phyloP scores from a whole-genome alignment of 2,329 filamentous ascomycete species.

The Aspergillus neoniger region DNA sequence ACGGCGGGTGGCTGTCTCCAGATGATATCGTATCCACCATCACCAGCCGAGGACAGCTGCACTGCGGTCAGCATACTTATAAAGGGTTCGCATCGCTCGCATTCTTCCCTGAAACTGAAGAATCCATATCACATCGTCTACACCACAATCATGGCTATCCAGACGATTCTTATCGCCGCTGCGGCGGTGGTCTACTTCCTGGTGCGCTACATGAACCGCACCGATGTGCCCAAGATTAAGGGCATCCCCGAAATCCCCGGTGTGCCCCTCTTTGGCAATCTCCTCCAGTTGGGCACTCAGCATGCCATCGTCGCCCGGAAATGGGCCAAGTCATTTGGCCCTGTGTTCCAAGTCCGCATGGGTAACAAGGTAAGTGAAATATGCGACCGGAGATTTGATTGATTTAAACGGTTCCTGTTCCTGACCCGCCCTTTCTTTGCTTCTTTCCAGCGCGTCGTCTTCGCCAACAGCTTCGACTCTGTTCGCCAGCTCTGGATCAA shows the following conservation, averaged over 20 bases:
- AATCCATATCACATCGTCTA: neutral
- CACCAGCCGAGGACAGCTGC: neutral
- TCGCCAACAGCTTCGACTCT: conserved; percentile 75
- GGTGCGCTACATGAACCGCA: conserved; percentile 49
- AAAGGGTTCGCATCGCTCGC: neutral
- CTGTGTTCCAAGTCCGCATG: conserved; percentile 67
- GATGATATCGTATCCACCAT: too few relatives aligned
- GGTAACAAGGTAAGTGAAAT: conserved; percentile 60
- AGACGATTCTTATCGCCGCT: conserved; percentile 35
- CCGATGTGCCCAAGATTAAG: conserved; percentile 63
- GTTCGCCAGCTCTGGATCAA: conserved; percentile 74
- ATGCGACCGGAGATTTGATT: neutral
- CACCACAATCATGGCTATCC: conserved; percentile 29
- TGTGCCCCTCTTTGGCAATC: conserved; percentile 63
- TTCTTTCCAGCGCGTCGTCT: conserved; percentile 62
- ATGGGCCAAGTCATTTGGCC: conserved; percentile 63
- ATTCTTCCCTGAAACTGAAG: neutral
- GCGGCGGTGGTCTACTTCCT: conserved; percentile 43
- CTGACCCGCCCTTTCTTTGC: neutral
- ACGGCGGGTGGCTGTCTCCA: too few relatives aligned
- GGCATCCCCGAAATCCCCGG: conserved; percentile 63
- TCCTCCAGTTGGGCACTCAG: conserved; percentile 60
- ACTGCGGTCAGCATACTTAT: neutral
- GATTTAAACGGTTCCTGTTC: neutral
- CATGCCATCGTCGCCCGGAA: conserved; percentile 58